These are phyloP conservation scores for Ophiostoma tasmaniense DNA, from an alignment of 2,329 filamentous ascomycete species.

Conservation along the genomic window DNA sequence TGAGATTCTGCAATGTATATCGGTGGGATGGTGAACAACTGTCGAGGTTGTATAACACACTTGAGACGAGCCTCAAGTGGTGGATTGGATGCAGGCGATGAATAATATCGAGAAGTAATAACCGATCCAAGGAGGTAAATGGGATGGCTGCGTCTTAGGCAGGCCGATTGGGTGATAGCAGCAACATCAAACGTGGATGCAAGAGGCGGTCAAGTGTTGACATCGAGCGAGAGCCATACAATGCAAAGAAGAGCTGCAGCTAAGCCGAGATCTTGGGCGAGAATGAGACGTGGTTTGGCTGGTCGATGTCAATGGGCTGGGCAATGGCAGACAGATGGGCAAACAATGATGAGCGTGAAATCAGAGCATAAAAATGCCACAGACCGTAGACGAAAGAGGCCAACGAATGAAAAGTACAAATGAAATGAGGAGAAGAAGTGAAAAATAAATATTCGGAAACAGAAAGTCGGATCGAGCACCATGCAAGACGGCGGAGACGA, in stretches of 20 bases:
- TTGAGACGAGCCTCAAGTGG: background rate
- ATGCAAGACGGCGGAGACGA: constrained; percentile 16
- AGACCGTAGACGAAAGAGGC: background rate
- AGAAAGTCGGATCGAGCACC: constrained; percentile 1
- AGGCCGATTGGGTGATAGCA: constrained; percentile 8
- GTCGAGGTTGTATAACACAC: background rate
- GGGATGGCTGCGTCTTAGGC: background rate
- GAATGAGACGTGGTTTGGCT: constrained; percentile 5
- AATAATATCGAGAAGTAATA: background rate
- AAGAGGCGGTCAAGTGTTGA: constrained; percentile 5
- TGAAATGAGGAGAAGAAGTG: background rate
- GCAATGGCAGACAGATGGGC: background rate
- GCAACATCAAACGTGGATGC: constrained; percentile 1
- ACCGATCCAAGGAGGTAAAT: background rate
- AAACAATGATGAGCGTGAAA: background rate
- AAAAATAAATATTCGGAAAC: background rate
- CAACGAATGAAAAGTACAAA: background rate
- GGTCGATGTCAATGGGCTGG: background rate
- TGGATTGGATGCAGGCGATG: background rate
- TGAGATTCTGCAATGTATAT: background rate
- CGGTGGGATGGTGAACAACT: background rate
- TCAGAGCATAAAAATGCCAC: background rate
- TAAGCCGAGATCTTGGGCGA: background rate
- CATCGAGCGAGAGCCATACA: constrained; percentile 6
- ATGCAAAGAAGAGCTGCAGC: background rate